phyloP scores from a whole-genome alignment of 257 asterid species.

The Petunia secreta region DNA sequence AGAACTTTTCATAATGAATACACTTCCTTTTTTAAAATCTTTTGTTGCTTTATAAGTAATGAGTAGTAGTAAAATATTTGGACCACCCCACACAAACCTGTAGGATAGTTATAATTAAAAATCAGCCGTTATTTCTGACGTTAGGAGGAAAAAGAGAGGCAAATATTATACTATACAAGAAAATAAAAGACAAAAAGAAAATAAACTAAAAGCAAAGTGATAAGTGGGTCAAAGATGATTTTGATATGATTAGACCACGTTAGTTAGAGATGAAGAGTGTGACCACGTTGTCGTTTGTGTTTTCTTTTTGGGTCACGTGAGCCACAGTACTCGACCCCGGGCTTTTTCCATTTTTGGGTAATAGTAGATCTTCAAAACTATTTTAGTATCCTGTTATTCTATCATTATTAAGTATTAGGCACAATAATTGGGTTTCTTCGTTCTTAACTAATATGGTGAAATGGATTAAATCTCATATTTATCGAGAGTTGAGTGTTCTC shows the following conservation, averaged over 20 bases:
- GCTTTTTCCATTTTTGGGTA: background rate
- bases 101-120: background rate
- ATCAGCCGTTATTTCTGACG: constrained; percentile 31
- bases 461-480: no score
- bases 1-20: constrained; percentile 20
- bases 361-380: no score
- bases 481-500: no score
- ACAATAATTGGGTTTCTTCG: background rate
- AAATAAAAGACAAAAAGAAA: constrained; percentile 19
- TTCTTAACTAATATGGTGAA: no score
- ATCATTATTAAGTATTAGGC: background rate
- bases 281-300: constrained; percentile 15
- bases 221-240: constrained; percentile 36
- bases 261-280: constrained; percentile 29
- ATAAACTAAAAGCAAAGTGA: constrained; percentile 16
- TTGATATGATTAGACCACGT: constrained; percentile 48
- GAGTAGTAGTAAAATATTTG: background rate
- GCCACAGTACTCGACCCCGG: background rate
- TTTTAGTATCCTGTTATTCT: background rate
- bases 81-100: background rate
- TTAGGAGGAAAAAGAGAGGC: background rate
- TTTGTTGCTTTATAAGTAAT: constrained; percentile 20
- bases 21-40: background rate
- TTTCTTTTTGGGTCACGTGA: constrained; percentile 23
- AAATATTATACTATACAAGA: background rate